Conservation (phyloP, 192 early-diverging fungal genomes). For the Rhizoclosmatium globosum region DNA sequence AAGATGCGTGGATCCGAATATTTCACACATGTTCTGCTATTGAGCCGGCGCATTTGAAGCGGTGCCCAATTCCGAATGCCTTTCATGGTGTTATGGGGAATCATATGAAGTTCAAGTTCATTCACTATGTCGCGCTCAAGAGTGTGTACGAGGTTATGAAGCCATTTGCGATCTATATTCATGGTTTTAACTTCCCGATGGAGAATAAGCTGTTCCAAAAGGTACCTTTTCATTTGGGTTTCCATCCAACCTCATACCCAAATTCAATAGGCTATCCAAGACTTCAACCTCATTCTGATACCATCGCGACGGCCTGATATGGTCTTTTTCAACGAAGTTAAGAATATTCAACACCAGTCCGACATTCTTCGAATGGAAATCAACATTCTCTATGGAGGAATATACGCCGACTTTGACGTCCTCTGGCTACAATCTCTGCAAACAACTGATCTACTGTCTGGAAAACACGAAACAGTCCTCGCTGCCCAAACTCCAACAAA, state of each 20-base stretch:
- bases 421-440: constrained; percentile 56
- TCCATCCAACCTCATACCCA: neutral
- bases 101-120: constrained; percentile 11
- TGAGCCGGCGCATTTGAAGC: neutral
- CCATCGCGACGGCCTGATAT: neutral
- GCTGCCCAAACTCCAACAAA: too few species aligned
- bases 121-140: constrained; percentile 32
- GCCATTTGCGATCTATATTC: constrained; percentile 34
- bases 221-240: too few species aligned
- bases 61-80: constrained; percentile 30
- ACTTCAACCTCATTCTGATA: constrained; percentile 25
- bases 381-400: constrained; percentile 58
- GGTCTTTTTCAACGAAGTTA: neutral
- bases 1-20: neutral
- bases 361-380: constrained; percentile 58
- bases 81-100: constrained; percentile 21
- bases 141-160: constrained; percentile 17
- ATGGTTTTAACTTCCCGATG: constrained; percentile 28
- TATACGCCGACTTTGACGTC: constrained; percentile 66
- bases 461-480: neutral
- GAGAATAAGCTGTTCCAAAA: constrained; percentile 20
- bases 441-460: neutral
- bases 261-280: constrained; percentile 9
- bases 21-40: constrained; percentile 3
- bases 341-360: constrained; percentile 41